Evolutionary conservation across 73 alveolate species (phyloP).

Genomic region (Paramecium caudatum): DNA sequence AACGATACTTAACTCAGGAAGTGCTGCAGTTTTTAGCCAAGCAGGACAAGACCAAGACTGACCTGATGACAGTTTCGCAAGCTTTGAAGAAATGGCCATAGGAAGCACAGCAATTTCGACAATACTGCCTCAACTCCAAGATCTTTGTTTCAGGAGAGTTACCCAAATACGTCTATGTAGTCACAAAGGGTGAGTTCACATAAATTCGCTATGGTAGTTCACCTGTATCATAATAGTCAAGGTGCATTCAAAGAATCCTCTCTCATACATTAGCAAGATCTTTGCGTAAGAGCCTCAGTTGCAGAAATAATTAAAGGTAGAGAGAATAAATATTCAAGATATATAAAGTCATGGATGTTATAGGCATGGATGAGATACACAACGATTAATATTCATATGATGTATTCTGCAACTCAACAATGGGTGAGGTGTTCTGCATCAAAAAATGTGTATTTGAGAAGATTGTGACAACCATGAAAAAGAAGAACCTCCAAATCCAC

Average conservation of each 20-base stretch:
- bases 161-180: slow-evolving; percentile 51
- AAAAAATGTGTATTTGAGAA: slow-evolving; percentile 50
- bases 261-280: slow-evolving; percentile 35
- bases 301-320: not conserved
- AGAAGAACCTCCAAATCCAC: slow-evolving; percentile 4
- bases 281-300: slow-evolving; percentile 32
- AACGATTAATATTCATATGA: slow-evolving; percentile 36
- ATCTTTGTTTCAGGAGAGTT: not conserved
- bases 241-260: slow-evolving; percentile 25
- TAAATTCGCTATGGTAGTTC: slow-evolving; percentile 2
- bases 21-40: slow-evolving; percentile 15
- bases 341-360: not conserved
- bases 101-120: slow-evolving; percentile 39
- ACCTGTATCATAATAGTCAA: not conserved
- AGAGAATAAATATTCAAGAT: not conserved
- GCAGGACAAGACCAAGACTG: slow-evolving; percentile 36
- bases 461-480: slow-evolving; percentile 18
- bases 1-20: slow-evolving; percentile 43
- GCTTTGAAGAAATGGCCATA: slow-evolving; percentile 45
- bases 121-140: slow-evolving; percentile 59
- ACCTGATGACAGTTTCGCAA: slow-evolving; percentile 25
- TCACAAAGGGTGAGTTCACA: slow-evolving; percentile 52
- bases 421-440: slow-evolving; percentile 54
- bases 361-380: slow-evolving; percentile 54
- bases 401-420: slow-evolving; percentile 36